Percentiles rank a stretch among this genome's conserved stretches.
phyloP scores from a whole-genome alignment of 1,139 yeast genomes.

The Scheffersomyces cryptocercus region DNA sequence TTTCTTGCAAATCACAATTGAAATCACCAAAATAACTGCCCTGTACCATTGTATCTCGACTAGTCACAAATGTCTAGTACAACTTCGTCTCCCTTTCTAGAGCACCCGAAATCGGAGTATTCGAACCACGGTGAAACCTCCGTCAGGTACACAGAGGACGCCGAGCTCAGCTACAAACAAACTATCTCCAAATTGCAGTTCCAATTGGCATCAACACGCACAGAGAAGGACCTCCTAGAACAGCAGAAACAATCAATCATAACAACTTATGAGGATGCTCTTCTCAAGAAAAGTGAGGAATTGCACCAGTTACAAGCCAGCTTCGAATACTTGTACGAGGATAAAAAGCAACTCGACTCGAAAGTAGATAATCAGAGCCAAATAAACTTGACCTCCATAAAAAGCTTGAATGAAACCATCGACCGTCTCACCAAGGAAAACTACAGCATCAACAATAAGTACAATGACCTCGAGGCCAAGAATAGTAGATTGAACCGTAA shows the following conservation, averaged over 20 bases:
- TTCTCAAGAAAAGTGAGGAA: constrained; percentile 34
- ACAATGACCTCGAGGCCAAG: constrained; percentile 24
- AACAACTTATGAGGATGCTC: constrained; percentile 28
- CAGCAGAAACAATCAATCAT: constrained; percentile 31
- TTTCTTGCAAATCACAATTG: too few species aligned
- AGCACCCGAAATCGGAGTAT: constrained; percentile 27
- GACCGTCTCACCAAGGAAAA: constrained; percentile 18
- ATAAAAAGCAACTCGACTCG: constrained; percentile 57
- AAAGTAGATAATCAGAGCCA: constrained; percentile 50
- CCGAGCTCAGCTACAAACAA: constrained; percentile 17
- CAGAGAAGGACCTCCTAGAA: constrained; percentile 37
- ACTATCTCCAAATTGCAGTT: constrained; percentile 24
- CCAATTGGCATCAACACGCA: constrained; percentile 28
- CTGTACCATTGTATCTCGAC: too few species aligned
- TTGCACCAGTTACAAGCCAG: constrained; percentile 47
- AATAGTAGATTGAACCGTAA: constrained; percentile 23
- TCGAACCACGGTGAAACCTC: background rate
- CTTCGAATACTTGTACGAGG: constrained; percentile 56
- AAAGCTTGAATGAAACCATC: constrained; percentile 35
- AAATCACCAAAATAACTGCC: too few species aligned
- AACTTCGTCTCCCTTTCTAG: constrained; percentile 48
- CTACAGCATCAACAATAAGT: constrained; percentile 11
- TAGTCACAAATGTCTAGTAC: constrained; percentile 11
- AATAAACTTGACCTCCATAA: constrained; percentile 38
- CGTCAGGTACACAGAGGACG: constrained; percentile 14